Evolutionary conservation across 2,329 filamentous ascomycete genomes (phyloP).

Genomic region (Curvularia sp.): DNA sequence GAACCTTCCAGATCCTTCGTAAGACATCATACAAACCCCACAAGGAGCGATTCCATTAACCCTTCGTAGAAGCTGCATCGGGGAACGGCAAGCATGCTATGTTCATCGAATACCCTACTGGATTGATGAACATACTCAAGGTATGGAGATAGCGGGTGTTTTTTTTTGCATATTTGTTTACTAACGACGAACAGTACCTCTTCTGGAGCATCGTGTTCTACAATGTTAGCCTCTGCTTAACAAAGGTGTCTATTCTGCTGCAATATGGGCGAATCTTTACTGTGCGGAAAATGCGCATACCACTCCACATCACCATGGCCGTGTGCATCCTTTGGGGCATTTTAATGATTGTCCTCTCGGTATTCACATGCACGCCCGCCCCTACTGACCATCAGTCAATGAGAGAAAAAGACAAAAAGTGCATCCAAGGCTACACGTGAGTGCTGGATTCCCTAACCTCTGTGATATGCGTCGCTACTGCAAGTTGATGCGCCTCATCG

Average conservation of each 20-base stretch:
- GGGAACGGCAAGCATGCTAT: conserved; percentile 37
- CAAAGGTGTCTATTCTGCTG: conserved; percentile 40
- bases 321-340: conserved; percentile 30
- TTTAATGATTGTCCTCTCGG: conserved; percentile 17
- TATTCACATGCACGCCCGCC: conserved; percentile 34
- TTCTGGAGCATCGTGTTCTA: conserved; percentile 40
- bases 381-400: conserved; percentile 37
- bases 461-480: background rate
- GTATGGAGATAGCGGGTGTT: conserved; percentile 13
- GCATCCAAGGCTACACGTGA: conserved; percentile 28
- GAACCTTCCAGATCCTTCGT: conserved; percentile 29
- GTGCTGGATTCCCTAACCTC: background rate
- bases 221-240: conserved; percentile 31
- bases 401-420: conserved; percentile 26
- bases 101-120: conserved; percentile 27
- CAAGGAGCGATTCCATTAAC: conserved; percentile 6
- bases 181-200: conserved; percentile 30
- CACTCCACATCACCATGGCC: conserved; percentile 32
- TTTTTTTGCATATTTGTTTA: background rate
- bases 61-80: conserved; percentile 23
- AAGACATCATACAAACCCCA: background rate
- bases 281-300: conserved; percentile 31
- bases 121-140: conserved; percentile 20
- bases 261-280: conserved; percentile 42
- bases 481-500: background rate